A percentile compares a stretch with the other conserved stretches of the same genome.
These are phyloP conservation scores for Galerina sulciceps DNA, from an alignment of 768 basidiomycete species.

Conservation along the genomic window DNA sequence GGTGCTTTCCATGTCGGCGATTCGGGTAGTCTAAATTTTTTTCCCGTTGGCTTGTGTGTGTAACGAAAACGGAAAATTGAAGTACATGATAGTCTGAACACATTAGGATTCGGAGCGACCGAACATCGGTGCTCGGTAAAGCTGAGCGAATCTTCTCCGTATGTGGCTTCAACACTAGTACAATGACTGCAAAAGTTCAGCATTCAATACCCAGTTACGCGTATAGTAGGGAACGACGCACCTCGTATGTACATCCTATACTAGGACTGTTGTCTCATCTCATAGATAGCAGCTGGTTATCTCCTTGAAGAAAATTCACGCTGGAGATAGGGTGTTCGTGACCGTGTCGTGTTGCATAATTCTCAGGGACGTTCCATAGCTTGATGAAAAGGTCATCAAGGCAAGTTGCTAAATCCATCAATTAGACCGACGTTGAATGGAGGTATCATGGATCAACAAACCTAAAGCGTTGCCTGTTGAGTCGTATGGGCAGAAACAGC, in stretches of 20 bases:
- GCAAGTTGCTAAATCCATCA: slow-evolving; percentile 52
- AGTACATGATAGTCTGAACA: too few relatives aligned
- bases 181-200: slow-evolving; percentile 59
- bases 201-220: slow-evolving; percentile 30
- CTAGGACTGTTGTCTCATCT: slow-evolving; percentile 86
- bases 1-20: slow-evolving; percentile 46
- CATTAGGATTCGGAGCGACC: slow-evolving; percentile 73
- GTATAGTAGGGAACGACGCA: slow-evolving; percentile 38
- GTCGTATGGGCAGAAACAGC: slow-evolving; percentile 87
- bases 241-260: slow-evolving; percentile 90
- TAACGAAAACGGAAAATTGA: slow-evolving; percentile 4
- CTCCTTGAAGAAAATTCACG: slow-evolving; percentile 84
- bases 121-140: slow-evolving; percentile 71
- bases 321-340: slow-evolving; percentile 92
- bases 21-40: slow-evolving; percentile 10
- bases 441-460: slow-evolving; percentile 33
- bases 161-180: slow-evolving; percentile 50
- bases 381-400: slow-evolving; percentile 92
- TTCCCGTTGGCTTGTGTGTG: not conserved
- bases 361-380: slow-evolving; percentile 89
- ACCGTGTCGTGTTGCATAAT: slow-evolving; percentile 82
- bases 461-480: slow-evolving; percentile 87
- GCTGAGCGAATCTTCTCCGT: slow-evolving; percentile 84
- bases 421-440: not conserved
- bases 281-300: slow-evolving; percentile 82